phyloP scores from a whole-genome alignment of 2,329 filamentous ascomycete genomes.

The Elsinoe perseae region DNA sequence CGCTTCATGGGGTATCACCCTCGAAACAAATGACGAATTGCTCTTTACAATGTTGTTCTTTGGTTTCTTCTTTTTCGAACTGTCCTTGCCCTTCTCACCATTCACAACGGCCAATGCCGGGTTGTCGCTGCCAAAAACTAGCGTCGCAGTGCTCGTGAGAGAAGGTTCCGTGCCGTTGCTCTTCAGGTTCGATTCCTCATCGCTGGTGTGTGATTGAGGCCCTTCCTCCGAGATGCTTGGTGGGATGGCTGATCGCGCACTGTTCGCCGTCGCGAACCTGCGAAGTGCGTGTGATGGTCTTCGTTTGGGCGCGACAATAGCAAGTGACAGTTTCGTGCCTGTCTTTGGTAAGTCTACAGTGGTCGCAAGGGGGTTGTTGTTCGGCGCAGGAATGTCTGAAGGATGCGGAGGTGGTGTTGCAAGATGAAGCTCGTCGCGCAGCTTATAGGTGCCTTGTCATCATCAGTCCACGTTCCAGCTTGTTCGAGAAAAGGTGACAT shows the following conservation, averaged over 20 bases:
- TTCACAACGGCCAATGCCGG: slow-evolving; percentile 57
- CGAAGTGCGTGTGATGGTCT: slow-evolving; percentile 37
- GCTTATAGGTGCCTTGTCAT: slow-evolving; percentile 68
- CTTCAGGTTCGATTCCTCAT: slow-evolving; percentile 36
- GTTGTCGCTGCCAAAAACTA: slow-evolving; percentile 82
- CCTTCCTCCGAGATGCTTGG: slow-evolving; percentile 41
- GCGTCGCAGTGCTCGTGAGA: slow-evolving; percentile 26
- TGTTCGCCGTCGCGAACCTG: slow-evolving; percentile 35
- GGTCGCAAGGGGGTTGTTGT: slow-evolving; percentile 85
- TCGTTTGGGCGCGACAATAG: slow-evolving; percentile 55
- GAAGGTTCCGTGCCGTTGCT: slow-evolving; percentile 21
- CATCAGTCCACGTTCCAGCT: slow-evolving; percentile 17
- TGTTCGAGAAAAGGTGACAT: too few relatives aligned
- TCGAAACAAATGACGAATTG: slow-evolving; percentile 96
- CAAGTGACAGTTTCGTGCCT: slow-evolving; percentile 75
- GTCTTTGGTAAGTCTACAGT: slow-evolving; percentile 72
- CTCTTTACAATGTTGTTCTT: slow-evolving; percentile 99
- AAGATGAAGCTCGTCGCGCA: slow-evolving; percentile 85
- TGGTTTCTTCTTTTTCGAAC: slow-evolving; percentile 73
- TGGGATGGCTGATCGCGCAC: slow-evolving; percentile 30
- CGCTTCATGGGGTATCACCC: slow-evolving; percentile 83
- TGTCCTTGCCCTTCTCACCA: slow-evolving; percentile 57
- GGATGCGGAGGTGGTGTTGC: slow-evolving; percentile 93
- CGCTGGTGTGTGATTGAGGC: slow-evolving; percentile 38
- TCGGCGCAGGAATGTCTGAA: slow-evolving; percentile 78